These are phyloP conservation scores for Mycotypha africana DNA, from an alignment of 371 early-diverging fungal genomes.

Conservation along the genomic window DNA sequence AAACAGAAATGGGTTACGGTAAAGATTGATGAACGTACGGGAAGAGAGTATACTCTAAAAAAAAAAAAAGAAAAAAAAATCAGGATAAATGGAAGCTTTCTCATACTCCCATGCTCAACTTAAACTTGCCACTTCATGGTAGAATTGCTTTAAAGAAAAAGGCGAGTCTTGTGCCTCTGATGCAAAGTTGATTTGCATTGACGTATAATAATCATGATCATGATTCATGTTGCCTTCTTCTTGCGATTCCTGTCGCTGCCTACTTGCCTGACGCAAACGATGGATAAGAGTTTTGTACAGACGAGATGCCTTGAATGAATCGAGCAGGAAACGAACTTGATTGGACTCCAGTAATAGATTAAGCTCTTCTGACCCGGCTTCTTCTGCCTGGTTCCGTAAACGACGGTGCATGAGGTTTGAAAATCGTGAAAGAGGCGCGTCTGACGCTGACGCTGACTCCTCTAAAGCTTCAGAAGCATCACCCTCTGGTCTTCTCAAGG, in stretches of 20 bases:
- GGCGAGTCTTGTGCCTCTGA: too few species aligned
- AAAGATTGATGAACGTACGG: constrained; percentile 42
- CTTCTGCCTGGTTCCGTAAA: constrained; percentile 5
- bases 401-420: too few species aligned
- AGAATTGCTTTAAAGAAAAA: constrained; percentile 37
- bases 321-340: constrained; percentile 29
- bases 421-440: too few species aligned
- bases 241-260: constrained; percentile 1
- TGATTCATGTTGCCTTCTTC: too few species aligned
- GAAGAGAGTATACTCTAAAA: constrained; percentile 35
- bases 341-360: constrained; percentile 30
- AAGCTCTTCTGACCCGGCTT: constrained; percentile 17
- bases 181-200: too few species aligned
- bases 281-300: constrained; percentile 10
- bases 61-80: constrained; percentile 3
- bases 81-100: too few species aligned
- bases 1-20: constrained; percentile 41
- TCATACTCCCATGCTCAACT: too few species aligned
- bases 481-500: background rate
- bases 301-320: constrained; percentile 27
- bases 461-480: constrained; percentile 2
- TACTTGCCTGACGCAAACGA: too few species aligned
- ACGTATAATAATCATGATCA: too few species aligned
- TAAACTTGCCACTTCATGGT: constrained; percentile 50
- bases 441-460: too few species aligned